Percentiles rank a stretch among this genome's conserved stretches.
Conservation (phyloP, 164 flowering plant species). For the Hamamelis virginiana region DNA sequence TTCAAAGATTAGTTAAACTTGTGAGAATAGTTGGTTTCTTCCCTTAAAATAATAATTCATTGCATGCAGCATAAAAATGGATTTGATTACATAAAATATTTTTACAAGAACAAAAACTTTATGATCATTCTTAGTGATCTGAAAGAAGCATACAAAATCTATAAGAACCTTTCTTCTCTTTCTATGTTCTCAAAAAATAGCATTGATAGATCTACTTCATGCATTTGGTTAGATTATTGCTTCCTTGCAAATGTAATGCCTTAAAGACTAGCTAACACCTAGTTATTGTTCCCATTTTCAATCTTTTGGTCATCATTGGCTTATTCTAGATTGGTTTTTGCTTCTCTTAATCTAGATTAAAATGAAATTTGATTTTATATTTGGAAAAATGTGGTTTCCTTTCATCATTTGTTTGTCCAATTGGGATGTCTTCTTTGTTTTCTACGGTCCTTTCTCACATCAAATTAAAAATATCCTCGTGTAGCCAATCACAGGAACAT, state of each 20-base stretch:
- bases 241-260: no score
- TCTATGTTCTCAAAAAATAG: no score
- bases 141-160: no score
- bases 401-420: not conserved
- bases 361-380: not conserved
- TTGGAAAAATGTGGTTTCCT: not conserved
- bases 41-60: not conserved
- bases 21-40: not conserved
- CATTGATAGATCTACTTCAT: no score
- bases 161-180: no score
- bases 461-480: conserved; percentile 24
- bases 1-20: not conserved
- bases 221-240: no score
- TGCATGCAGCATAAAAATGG: not conserved
- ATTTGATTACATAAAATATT: not conserved
- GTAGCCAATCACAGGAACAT: conserved; percentile 93
- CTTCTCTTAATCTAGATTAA: not conserved
- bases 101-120: not conserved
- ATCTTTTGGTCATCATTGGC: not conserved
- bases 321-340: not conserved
- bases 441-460: not conserved
- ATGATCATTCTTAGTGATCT: no score
- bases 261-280: no score
- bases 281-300: no score
- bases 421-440: not conserved